Evolutionary conservation across 1,284 basidiomycete genomes (phyloP), one percentile per base, ranked within the genome.

Genomic region (Pulveroboletus ridleyi): DNA sequence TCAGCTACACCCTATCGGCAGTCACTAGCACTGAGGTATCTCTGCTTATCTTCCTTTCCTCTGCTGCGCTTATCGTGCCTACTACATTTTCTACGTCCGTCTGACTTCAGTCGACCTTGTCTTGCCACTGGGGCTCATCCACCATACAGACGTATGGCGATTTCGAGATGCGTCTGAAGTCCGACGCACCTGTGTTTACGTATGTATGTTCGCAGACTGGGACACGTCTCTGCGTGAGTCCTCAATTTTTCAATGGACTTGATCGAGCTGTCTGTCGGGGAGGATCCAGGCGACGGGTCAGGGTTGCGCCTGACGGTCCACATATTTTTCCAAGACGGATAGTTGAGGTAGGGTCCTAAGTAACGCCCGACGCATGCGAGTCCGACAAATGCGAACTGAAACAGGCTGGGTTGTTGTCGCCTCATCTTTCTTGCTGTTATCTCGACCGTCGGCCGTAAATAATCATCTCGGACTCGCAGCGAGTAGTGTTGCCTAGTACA

Each of bases 1-100:
- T 94, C 71, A 94, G 94, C 74, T 95, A 91, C 71, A 88, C 84
- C 55, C 79, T 95, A 47, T 86, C 89, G 29, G 89, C 91, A 11
- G 83, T 94, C 65, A 91, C 90, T 39, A 5, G 35, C 29, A 29
- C 35, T 11, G 86, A 90, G n/a, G n/a, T n/a, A n/a, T n/a, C n/a
- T n/a, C n/a, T n/a, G n/a, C n/a, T n/a, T n/a, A n/a, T n/a, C n/a
- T n/a, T n/a, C n/a, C n/a, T n/a, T n/a, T n/a, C n/a, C n/a, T n/a
- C n/a, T n/a, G n/a, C n/a, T n/a, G n/a, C n/a, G n/a, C n/a, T n/a
- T n/a, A n/a, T n/a, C n/a, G n/a, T n/a, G n/a, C n/a, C n/a, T n/a
- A n/a, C n/a, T n/a, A n/a, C n/a, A n/a, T n/a, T n/a, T n/a, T n/a
- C n/a, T n/a, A n/a, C n/a, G 29, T 29, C 29, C 6, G 29, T 29